Base-by-base conservation (phyloP, 2,329 filamentous ascomycete species). In the Calonectria pseudoturangicola region DNA sequence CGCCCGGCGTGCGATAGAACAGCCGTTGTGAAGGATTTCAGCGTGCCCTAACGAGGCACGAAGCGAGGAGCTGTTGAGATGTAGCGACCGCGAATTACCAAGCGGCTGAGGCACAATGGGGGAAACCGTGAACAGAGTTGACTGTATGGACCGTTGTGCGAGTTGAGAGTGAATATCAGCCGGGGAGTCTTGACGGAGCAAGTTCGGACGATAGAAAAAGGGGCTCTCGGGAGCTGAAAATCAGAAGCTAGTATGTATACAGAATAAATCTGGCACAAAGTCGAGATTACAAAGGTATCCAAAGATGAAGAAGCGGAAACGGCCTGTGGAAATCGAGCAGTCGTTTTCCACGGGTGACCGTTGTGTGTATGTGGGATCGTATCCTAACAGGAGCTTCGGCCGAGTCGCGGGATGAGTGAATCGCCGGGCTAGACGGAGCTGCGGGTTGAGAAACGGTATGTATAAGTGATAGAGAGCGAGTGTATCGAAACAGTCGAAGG, bases 1-100 rank as follows among this genome's bases (percentile, higher is more conserved):
- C 93, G 92, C 87, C 91, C 87, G 85, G 89, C 88, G 86, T 93
- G 92, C 85, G 93, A 93, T 88, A 95, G 88, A 84, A 94, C 92
- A 89, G 94, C 93, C 93, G 93, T 96, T 91, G 90, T 95, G 93
- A 89, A 86, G 78, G 83, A 90, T 89, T 76, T 87, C 87, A 85
- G 88, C 89, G 91, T 89, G 89, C 89, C 83, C 76, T 64, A 71
- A 60, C 48, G 56, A 80, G 78, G 76, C 79, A 81, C 78, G 76
- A 67, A 73, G 68, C 66, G 73, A 74, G 47, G 15, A 73, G 64
- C 54, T 71, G 72, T 64, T 67, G 66, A 27, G 70, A 65, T 67
- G 27, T 56, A 68, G 64, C 63, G 71, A 56, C 74, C 74, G 60
- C 70, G 50, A 21, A 62, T 56, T 68, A 64, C 70, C 74, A 69